Conservation (phyloP, 1,284 basidiomycete genomes). For the Marasmius tenuissimus region DNA sequence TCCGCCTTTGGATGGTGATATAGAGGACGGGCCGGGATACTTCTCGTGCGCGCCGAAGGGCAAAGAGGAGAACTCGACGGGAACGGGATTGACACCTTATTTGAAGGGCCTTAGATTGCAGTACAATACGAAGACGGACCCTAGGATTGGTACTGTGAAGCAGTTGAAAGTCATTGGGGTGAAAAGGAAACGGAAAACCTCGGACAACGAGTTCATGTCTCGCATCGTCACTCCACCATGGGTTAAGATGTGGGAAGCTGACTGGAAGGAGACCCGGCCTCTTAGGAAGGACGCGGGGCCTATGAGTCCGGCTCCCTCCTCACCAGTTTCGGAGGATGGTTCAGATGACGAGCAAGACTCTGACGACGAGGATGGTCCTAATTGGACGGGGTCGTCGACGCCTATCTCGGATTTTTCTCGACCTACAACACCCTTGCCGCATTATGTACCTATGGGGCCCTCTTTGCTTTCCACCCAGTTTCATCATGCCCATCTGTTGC, state of each 20-base stretch:
- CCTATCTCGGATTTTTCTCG: constrained; percentile 40
- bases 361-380: background rate
- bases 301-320: constrained; percentile 14
- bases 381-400: background rate
- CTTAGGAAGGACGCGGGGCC: background rate
- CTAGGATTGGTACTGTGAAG: constrained; percentile 60
- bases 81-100: constrained; percentile 1
- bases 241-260: constrained; percentile 9
- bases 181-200: constrained; percentile 50
- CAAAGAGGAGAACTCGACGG: background rate
- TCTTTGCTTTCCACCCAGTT: constrained; percentile 65
- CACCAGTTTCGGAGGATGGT: constrained; percentile 27
- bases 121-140: constrained; percentile 65
- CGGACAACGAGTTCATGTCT: constrained; percentile 15
- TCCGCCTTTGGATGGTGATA: constrained; percentile 47
- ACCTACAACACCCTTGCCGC: constrained; percentile 64
- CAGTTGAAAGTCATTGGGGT: constrained; percentile 54
- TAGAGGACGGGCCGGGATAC: constrained; percentile 32
- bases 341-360: constrained; percentile 20
- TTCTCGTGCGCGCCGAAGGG: constrained; percentile 3
- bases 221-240: background rate
- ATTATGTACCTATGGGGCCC: constrained; percentile 68
- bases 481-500: constrained; percentile 57
- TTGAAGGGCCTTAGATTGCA: constrained; percentile 42
- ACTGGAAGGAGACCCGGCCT: background rate